Conservation (phyloP, 1,284 basidiomycete species). For the Fomitopsis schrenkii region DNA sequence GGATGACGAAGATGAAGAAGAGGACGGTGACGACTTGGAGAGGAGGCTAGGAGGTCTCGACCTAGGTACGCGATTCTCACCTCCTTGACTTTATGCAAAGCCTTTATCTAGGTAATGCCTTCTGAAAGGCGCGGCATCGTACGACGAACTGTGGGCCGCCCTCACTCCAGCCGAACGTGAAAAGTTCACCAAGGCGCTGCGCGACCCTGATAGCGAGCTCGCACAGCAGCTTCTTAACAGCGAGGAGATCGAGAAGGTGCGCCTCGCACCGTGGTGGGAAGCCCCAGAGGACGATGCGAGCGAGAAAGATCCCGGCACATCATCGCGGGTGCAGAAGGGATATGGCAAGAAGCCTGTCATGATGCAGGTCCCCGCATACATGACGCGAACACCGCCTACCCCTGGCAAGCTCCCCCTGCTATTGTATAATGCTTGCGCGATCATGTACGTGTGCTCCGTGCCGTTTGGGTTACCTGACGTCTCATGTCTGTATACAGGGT, state of each 20-base stretch:
- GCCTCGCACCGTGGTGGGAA: conserved; percentile 27
- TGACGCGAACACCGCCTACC: conserved; percentile 36
- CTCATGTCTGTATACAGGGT: conserved; percentile 37
- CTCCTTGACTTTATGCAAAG: neutral
- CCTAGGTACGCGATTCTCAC: conserved; percentile 45
- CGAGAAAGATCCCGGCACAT: neutral
- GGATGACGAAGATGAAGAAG: conserved; percentile 38
- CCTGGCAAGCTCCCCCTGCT: conserved; percentile 38
- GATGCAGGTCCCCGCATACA: conserved; percentile 44
- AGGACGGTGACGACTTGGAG: conserved; percentile 38
- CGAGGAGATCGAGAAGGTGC: conserved; percentile 39
- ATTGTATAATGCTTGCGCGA: conserved; percentile 59
- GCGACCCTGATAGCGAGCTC: conserved; percentile 54
- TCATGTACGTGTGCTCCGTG: conserved; percentile 47
- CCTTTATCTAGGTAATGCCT: neutral
- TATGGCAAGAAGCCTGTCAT: conserved; percentile 40
- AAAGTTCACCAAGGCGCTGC: conserved; percentile 53
- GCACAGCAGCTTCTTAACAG: conserved; percentile 57
- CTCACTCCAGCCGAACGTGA: conserved; percentile 55
- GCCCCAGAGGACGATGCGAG: conserved; percentile 1
- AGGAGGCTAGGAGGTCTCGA: conserved; percentile 52
- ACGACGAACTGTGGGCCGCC: conserved; percentile 61
- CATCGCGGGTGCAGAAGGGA: conserved; percentile 2
- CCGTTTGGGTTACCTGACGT: neutral
- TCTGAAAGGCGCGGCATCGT: conserved; percentile 43